Base-by-base conservation (phyloP, 2,329 filamentous ascomycete genomes). In the Verticillium dahliae region DNA sequence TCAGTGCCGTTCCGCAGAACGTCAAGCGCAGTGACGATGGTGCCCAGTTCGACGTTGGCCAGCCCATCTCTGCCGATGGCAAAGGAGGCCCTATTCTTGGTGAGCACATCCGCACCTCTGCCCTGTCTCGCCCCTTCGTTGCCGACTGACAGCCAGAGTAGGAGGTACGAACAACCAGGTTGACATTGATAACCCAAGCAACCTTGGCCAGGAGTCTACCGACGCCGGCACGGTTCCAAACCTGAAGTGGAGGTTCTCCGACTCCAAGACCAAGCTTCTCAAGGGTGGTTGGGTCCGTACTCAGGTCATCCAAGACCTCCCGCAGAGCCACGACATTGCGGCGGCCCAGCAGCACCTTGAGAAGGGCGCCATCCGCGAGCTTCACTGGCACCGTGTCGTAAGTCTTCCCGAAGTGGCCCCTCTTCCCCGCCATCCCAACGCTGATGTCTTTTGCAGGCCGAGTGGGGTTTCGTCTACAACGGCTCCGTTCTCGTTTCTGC, bases 371-470 rank as follows among this genome's bases (percentile, higher is more conserved):
- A 81, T 88, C 38, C 81, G 86, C 6, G 86, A 90, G 70, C 76
- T 89, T 13, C 86, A 89, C 67, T 90, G 86, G 87, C 86, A 89
- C 68, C 78, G 79, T 65, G 84, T 87, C n/a, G 85, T 87, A 75
- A 64, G 82, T 75, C 11, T 4, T 0, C 27, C 18, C 22, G n/a
- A 18, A 10, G 5, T 22, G 6, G 18, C 18, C 9, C 2, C 2
- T 50, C 7, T 6, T 50, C 13, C 15, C 13, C 39, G 6, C 38
- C 61, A 15, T 13, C 5, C 38, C 61, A 15, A 13, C 9, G 13
- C 58, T 64, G 56, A 59, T 62, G 22, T 5, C 31, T 59, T 33
- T 39, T 34, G 3, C 60, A 86, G 83, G 85, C 86, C 10, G 86
- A 89, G 76, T 89, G 86, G 86, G 86, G 85, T 1, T 83, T 86